These are phyloP conservation scores for Allomyces javanicus DNA, from an alignment of 192 early-diverging fungal species.

Conservation along the genomic window DNA sequence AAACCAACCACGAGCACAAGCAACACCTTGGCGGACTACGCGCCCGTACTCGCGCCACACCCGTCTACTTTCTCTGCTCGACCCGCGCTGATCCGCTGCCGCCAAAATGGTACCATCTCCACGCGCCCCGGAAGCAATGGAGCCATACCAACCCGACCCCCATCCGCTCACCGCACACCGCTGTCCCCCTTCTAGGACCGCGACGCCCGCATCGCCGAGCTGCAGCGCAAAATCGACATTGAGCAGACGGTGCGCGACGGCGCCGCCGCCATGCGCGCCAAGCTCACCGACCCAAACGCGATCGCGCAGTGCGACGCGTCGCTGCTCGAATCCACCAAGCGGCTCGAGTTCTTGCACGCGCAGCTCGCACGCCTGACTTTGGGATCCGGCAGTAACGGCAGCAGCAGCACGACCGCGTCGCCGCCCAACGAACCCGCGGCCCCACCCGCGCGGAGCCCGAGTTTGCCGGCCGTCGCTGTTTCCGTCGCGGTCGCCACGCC, in stretches of 20 bases:
- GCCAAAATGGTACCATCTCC: too few relatives aligned
- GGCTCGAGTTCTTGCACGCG: slow-evolving; percentile 45
- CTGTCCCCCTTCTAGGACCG: slow-evolving; percentile 9
- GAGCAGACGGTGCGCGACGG: slow-evolving; percentile 55
- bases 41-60: too few relatives aligned
- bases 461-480: slow-evolving; percentile 7
- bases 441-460: slow-evolving; percentile 4
- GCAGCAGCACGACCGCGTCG: slow-evolving; percentile 20
- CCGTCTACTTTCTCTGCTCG: too few relatives aligned
- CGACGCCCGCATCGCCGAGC: slow-evolving; percentile 46
- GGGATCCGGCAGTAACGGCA: slow-evolving; percentile 20
- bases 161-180: too few relatives aligned
- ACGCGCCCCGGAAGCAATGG: too few relatives aligned
- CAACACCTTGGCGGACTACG: too few relatives aligned
- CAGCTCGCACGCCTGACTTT: slow-evolving; percentile 32
- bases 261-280: slow-evolving; percentile 39
- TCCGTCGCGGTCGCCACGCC: slow-evolving; percentile 5
- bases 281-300: slow-evolving; percentile 38
- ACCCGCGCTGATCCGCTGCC: too few relatives aligned
- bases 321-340: slow-evolving; percentile 40
- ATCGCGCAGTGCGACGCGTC: slow-evolving; percentile 56
- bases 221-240: slow-evolving; percentile 44
- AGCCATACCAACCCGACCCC: too few relatives aligned
- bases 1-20: too few relatives aligned
- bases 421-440: slow-evolving; percentile 9